Evolutionary conservation across 495 filamentous ascomycete species (phyloP).

Genomic region (Talaromyces wortmannii): DNA sequence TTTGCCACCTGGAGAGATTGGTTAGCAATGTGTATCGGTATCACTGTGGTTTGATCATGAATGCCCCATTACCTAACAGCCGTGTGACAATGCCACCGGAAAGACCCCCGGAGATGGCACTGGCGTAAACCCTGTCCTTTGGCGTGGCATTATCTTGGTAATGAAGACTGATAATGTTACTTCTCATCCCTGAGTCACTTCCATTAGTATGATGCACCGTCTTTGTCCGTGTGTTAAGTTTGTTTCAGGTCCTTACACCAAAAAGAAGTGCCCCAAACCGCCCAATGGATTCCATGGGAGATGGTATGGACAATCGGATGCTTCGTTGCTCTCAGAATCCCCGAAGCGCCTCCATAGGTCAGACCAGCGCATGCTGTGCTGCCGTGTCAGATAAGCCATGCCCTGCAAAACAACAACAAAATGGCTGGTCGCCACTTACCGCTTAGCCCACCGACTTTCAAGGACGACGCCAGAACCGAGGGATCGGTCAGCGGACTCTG

Average conservation of each 20-base stretch:
- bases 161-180: slow-evolving; percentile 31
- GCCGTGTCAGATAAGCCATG: neutral
- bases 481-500: slow-evolving; percentile 8
- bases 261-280: slow-evolving; percentile 67
- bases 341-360: slow-evolving; percentile 59
- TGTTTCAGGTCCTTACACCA: slow-evolving; percentile 49
- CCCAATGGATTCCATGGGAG: slow-evolving; percentile 72
- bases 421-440: slow-evolving; percentile 30
- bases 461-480: slow-evolving; percentile 27
- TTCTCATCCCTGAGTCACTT: slow-evolving; percentile 30
- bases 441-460: slow-evolving; percentile 45
- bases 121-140: slow-evolving; percentile 52
- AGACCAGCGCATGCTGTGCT: slow-evolving; percentile 61
- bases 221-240: neutral
- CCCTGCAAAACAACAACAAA: too few relatives aligned
- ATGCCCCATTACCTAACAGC: slow-evolving; percentile 49
- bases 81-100: slow-evolving; percentile 58
- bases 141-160: slow-evolving; percentile 41
- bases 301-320: slow-evolving; percentile 64
- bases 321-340: slow-evolving; percentile 61
- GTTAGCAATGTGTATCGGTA: neutral
- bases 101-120: slow-evolving; percentile 60
- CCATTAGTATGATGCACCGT: neutral
- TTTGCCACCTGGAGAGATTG: slow-evolving; percentile 27
- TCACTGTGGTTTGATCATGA: neutral